Evolutionary conservation across 1,139 yeast genomes (phyloP).

Genomic region (Kodamaea sp.): DNA sequence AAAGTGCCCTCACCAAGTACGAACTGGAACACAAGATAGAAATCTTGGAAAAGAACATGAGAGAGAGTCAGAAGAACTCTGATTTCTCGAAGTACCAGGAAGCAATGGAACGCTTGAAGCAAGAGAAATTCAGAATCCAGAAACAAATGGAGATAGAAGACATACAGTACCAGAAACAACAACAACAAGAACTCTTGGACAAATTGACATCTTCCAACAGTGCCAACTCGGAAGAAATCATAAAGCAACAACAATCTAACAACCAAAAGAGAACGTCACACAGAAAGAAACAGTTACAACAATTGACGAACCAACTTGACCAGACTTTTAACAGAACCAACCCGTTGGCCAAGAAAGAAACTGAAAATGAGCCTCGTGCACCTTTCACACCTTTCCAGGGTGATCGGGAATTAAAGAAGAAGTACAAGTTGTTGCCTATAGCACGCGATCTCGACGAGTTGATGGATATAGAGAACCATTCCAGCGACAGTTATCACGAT

Average conservation of each 20-base stretch:
- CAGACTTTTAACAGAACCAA: constrained; percentile 36
- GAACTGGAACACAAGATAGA: constrained; percentile 75
- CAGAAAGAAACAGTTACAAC: constrained; percentile 67
- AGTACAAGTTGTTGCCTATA: constrained; percentile 34
- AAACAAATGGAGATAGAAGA: constrained; percentile 73
- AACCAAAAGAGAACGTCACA: constrained; percentile 63
- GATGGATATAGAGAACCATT: constrained; percentile 56
- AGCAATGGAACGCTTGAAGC: constrained; percentile 56
- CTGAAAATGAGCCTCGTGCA: constrained; percentile 27
- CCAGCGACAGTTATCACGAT: constrained; percentile 44
- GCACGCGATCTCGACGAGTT: constrained; percentile 31
- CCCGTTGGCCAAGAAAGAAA: constrained; percentile 26
- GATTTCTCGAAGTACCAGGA: constrained; percentile 62
- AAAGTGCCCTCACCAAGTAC: constrained; percentile 64
- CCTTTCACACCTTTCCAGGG: constrained; percentile 97
- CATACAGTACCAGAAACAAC: constrained; percentile 54
- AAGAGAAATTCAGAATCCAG: constrained; percentile 63
- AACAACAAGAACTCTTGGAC: constrained; percentile 69
- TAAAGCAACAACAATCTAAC: constrained; percentile 40
- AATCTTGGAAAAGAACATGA: constrained; percentile 65
- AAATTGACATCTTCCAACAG: constrained; percentile 58
- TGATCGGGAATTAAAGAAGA: constrained; percentile 61
- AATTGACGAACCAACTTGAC: constrained; percentile 54
- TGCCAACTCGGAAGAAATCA: constrained; percentile 54
- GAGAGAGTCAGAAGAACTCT: constrained; percentile 67